These are phyloP conservation scores for Hanseniaspora osmophila DNA, from an alignment of 805 yeast genomes.

Conservation along the genomic window DNA sequence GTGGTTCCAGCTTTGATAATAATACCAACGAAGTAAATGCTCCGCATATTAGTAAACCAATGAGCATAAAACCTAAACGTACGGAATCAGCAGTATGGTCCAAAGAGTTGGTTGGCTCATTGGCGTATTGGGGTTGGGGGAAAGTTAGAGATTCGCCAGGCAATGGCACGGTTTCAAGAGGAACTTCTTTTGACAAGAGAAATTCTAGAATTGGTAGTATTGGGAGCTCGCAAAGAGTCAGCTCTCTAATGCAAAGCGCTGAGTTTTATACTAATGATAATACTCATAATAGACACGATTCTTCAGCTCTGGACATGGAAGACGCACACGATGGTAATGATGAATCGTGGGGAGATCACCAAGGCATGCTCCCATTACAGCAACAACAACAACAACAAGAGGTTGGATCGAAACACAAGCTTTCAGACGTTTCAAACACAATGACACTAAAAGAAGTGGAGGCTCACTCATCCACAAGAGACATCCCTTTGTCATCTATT, in stretches of 20 bases:
- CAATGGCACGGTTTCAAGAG: too few species aligned
- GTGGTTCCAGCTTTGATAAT: not conserved
- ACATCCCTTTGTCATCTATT: conserved; percentile 8
- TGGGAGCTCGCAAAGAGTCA: not conserved
- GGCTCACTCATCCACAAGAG: conserved; percentile 6
- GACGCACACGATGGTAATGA: too few species aligned
- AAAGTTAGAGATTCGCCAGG: conserved; percentile 7
- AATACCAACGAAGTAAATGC: not conserved
- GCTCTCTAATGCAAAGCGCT: too few species aligned
- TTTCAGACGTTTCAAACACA: not conserved
- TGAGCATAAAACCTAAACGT: conserved; percentile 8
- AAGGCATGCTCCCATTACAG: not conserved
- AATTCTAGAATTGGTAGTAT: not conserved
- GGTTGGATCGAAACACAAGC: too few species aligned
- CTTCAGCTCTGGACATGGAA: too few species aligned
- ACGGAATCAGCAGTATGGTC: conserved; percentile 15
- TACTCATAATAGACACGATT: too few species aligned
- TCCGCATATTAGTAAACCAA: conserved; percentile 7
- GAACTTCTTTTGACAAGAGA: too few species aligned
- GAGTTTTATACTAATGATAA: too few species aligned
- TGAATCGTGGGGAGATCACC: too few species aligned
- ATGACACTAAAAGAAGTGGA: conserved; percentile 1
- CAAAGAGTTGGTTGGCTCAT: conserved; percentile 14
- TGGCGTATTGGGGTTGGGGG: conserved; percentile 19
- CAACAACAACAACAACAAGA: not conserved